Evolutionary conservation across 176 grass and related monocot species (phyloP).

Genomic region (Musa troglodytarum): DNA sequence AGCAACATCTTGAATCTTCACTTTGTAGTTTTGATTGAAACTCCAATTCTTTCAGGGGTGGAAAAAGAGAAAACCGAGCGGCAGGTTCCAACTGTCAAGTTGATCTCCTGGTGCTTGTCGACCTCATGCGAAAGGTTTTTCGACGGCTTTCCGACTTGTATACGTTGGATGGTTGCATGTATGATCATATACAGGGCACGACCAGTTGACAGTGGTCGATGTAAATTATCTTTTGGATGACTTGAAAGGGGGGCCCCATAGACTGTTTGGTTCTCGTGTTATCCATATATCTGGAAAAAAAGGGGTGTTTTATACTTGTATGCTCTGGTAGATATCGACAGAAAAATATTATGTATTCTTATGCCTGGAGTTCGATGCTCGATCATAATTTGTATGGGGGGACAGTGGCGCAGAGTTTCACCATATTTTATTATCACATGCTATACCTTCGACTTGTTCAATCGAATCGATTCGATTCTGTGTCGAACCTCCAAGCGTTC

Average conservation of each 20-base stretch:
- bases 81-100: conserved; percentile 71
- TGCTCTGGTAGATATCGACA: background rate
- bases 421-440: background rate
- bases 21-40: conserved; percentile 4
- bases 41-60: conserved; percentile 49
- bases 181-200: background rate
- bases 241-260: background rate
- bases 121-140: too few species aligned
- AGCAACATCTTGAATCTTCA: background rate
- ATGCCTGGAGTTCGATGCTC: too few species aligned
- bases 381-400: background rate
- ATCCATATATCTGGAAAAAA: background rate
- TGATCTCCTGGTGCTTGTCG: conserved; percentile 11
- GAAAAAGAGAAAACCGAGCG: conserved; percentile 79
- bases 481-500: background rate
- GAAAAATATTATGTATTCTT: background rate
- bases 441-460: background rate
- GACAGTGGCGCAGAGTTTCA: background rate
- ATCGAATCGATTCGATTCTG: background rate
- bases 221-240: background rate
- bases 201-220: background rate
- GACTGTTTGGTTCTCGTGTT: background rate
- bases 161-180: background rate
- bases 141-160: background rate
- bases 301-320: background rate